Evolutionary conservation across 306 rosid species (phyloP), one percentile per base, ranked within the genome.

Genomic region (Trifolium fragiferum): DNA sequence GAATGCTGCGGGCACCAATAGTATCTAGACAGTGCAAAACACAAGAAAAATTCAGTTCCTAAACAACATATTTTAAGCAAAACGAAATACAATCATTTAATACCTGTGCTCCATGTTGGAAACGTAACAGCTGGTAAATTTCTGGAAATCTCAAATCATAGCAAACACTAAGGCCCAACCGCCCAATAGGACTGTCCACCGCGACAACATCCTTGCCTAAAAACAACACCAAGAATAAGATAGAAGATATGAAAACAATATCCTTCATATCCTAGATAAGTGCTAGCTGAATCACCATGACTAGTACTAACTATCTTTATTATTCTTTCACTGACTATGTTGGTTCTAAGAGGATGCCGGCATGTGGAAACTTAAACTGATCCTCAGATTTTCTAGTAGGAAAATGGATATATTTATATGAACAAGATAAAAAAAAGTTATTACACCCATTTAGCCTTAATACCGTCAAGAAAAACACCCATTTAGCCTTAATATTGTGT

Each of bases 131-230:
- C 80, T 90, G 99, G 77, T 90, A 90, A 57, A 90, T 60, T 66
- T 92, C 99, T 20, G 97, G 99, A 76, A 94, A 94, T 84, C 99
- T 92, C 82, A 94, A 84, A 82, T 94, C 99, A 79, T 94, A 94
- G 89, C 99, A 94, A 76, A 90, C 93, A 19, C 89, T 87, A 64
- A 92, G 90, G 73, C 99, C 99, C 86, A 94, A 76, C 43, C 92
- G 89, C 37, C 99, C 99, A 65, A 90, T 38, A 20, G 99, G 97
- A 82, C 97, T 94, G 78, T 88, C 96, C 73, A 86, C 81, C 19
- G 96, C 89, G 50, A 94, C 92, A 66, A 88, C 54, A 63, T 94
- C 88, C 88, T 86, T 81, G 68, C 99, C 99, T 94, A 82, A 30
- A 77, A 75, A 65, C 72, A 80, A 30, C 44, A 80, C 43, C 73